These are phyloP conservation scores for Kodamaea fukazawae DNA, from an alignment of 805 yeast species.

Conservation along the genomic window DNA sequence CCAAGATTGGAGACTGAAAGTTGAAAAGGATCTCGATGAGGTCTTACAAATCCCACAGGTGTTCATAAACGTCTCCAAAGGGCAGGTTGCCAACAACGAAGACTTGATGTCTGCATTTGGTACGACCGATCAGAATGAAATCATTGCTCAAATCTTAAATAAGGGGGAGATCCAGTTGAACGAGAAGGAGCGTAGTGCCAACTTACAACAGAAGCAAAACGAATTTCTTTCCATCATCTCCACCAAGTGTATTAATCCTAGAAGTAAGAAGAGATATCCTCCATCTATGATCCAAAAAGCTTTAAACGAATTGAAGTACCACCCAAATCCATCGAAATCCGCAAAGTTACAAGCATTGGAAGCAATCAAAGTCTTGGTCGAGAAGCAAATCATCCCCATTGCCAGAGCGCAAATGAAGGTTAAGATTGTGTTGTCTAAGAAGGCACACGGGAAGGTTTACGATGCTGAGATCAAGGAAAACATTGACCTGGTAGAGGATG, in stretches of 20 bases:
- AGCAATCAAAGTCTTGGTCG: constrained; percentile 75
- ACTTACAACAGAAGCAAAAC: constrained; percentile 68
- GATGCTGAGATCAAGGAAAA: constrained; percentile 32
- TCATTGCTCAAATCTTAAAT: constrained; percentile 75
- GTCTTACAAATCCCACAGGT: constrained; percentile 96
- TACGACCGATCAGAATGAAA: constrained; percentile 67
- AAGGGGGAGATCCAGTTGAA: constrained; percentile 95
- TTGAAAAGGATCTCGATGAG: constrained; percentile 92
- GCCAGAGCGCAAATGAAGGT: constrained; percentile 93
- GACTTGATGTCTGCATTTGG: constrained; percentile 75
- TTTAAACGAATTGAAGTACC: constrained; percentile 71
- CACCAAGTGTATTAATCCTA: constrained; percentile 89
- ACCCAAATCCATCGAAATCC: constrained; percentile 66
- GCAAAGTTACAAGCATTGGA: constrained; percentile 90
- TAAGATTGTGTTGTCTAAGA: constrained; percentile 54
- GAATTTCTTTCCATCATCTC: constrained; percentile 82
- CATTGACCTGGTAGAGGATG: constrained; percentile 40
- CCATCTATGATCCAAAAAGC: constrained; percentile 93
- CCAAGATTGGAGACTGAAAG: constrained; percentile 86
- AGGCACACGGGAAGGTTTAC: constrained; percentile 46
- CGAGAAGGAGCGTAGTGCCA: constrained; percentile 85
- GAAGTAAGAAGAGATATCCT: constrained; percentile 85
- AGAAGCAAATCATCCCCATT: constrained; percentile 83
- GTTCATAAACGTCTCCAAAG: constrained; percentile 88
- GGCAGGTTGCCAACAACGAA: constrained; percentile 85